A percentile compares a stretch with the other conserved stretches of the same genome.
These are phyloP conservation scores for Debaryomyces prosopidis DNA, from an alignment of 805 yeast genomes.

Conservation along the genomic window DNA sequence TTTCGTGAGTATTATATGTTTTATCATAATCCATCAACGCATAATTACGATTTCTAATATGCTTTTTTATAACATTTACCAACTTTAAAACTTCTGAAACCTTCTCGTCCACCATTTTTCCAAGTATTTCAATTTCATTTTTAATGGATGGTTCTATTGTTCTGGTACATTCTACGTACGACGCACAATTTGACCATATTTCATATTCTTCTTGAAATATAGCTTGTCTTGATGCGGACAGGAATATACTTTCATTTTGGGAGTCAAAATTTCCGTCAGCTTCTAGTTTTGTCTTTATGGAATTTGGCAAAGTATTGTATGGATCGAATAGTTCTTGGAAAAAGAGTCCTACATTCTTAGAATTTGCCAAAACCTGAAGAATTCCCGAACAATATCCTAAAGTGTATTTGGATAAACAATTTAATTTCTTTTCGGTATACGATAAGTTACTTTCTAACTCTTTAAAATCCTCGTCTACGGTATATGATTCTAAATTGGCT, in stretches of 20 bases:
- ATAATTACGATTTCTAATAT: conserved; percentile 28
- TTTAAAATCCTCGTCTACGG: conserved; percentile 42
- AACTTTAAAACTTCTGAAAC: conserved; percentile 13
- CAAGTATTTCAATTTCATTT: conserved; percentile 11
- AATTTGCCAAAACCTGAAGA: conserved; percentile 7
- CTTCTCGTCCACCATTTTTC: conserved; percentile 11
- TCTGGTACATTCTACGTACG: conserved; percentile 16
- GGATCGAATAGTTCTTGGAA: conserved; percentile 24
- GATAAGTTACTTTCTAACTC: conserved; percentile 19
- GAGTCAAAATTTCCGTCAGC: conserved; percentile 1
- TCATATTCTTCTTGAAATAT: conserved; percentile 12
- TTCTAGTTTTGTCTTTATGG: conserved; percentile 7
- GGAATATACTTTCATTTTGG: conserved; percentile 4
- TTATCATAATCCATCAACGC: conserved; percentile 41
- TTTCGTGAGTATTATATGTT: conserved; percentile 27
- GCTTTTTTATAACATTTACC: conserved; percentile 24
- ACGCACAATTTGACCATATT: conserved; percentile 19
- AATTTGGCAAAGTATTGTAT: conserved; percentile 13
- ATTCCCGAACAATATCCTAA: conserved; percentile 6
- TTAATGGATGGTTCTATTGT: conserved; percentile 14
- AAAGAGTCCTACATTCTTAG: conserved; percentile 14
- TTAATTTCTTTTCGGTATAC: conserved; percentile 14
- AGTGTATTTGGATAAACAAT: conserved; percentile 15
- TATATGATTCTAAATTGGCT: conserved; percentile 22
- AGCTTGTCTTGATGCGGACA: conserved; percentile 6